Evolutionary conservation across 768 basidiomycete genomes (phyloP).

Genomic region (Rhodotorula sphaerocarpa): DNA sequence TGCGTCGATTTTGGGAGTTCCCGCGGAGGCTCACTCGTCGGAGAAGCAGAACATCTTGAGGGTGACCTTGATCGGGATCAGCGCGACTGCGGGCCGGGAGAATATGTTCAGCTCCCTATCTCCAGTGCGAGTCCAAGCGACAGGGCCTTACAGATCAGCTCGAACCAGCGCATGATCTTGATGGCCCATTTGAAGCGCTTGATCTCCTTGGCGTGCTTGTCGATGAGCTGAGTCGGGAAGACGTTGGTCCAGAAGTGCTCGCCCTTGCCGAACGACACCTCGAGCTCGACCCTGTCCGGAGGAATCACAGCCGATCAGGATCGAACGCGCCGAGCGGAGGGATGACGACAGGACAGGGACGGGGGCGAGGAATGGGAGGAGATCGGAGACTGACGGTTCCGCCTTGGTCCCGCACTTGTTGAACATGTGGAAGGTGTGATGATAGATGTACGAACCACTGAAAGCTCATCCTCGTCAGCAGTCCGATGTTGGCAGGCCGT

Average conservation of each 20-base stretch:
- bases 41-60: constrained; percentile 47
- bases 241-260: constrained; percentile 48
- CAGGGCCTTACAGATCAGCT: constrained; percentile 40
- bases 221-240: constrained; percentile 47
- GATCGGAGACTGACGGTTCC: constrained; percentile 35
- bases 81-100: constrained; percentile 28
- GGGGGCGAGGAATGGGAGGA: neutral
- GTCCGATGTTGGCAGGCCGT: too few species aligned
- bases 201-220: constrained; percentile 45
- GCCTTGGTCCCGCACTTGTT: constrained; percentile 42
- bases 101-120: neutral
- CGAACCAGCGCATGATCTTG: constrained; percentile 44
- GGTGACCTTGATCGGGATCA: constrained; percentile 47
- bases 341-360: too few species aligned
- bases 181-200: constrained; percentile 44
- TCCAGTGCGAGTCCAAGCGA: rapidly evolving
- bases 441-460: constrained; percentile 40
- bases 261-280: constrained; percentile 48
- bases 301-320: neutral
- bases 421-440: constrained; percentile 47
- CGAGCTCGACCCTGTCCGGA: constrained; percentile 44
- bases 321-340: neutral
- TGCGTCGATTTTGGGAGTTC: neutral
- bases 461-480: neutral
- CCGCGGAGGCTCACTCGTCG: constrained; percentile 39